Conservation (phyloP, 2,329 filamentous ascomycete genomes). For the Ophiostoma perfectum region DNA sequence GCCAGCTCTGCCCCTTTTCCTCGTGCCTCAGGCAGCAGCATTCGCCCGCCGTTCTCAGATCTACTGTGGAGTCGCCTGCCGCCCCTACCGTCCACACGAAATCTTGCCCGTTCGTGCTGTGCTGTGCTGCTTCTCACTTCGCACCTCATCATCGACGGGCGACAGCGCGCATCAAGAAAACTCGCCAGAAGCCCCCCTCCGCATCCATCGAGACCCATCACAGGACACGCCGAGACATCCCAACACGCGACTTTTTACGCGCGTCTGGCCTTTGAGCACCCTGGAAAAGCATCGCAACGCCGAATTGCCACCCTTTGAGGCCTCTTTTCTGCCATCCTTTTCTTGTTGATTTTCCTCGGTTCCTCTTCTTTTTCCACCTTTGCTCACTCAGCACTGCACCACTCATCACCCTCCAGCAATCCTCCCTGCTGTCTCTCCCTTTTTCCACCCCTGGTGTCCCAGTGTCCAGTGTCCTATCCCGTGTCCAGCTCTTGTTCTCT, state of each 20-base stretch:
- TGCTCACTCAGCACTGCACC: conserved; percentile 8
- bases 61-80: conserved; percentile 21
- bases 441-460: conserved; percentile 14
- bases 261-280: conserved; percentile 39
- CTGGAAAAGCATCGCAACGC: conserved; percentile 36
- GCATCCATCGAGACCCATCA: conserved; percentile 56
- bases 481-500: conserved; percentile 2
- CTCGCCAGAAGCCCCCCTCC: conserved; percentile 52
- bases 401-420: background rate
- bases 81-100: conserved; percentile 44
- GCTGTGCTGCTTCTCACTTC: conserved; percentile 32
- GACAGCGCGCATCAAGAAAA: conserved; percentile 55
- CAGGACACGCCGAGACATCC: conserved; percentile 46
- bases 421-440: background rate
- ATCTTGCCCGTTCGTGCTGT: conserved; percentile 46
- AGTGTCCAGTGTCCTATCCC: background rate
- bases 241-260: conserved; percentile 50
- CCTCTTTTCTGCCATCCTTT: conserved; percentile 16
- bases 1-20: background rate
- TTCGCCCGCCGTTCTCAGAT: conserved; percentile 23
- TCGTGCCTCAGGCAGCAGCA: conserved; percentile 20
- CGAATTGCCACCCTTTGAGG: conserved; percentile 23
- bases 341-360: conserved; percentile 18
- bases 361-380: conserved; percentile 6
- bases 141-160: conserved; percentile 43